Percentiles rank a stretch among this genome's conserved stretches.
These are phyloP conservation scores for Pseudozyma hubeiensis DNA, from an alignment of 1,284 basidiomycete species.

Conservation along the genomic window DNA sequence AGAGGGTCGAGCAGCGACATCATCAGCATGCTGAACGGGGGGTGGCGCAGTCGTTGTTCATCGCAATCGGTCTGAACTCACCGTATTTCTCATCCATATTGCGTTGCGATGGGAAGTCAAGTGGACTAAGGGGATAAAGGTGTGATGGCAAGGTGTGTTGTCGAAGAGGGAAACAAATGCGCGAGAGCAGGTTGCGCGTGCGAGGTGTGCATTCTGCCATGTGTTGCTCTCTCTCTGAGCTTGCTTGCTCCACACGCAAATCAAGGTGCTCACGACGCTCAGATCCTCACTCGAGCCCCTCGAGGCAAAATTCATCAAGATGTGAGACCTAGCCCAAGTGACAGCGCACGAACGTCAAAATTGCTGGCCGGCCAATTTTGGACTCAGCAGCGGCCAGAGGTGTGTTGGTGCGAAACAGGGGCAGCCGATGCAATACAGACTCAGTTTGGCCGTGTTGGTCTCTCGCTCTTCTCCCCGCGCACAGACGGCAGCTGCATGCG, in stretches of 20 bases:
- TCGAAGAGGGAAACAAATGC: conserved; percentile 2
- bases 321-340: not conserved
- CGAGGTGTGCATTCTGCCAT: not conserved
- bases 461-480: no score
- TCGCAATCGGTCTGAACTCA: conserved; percentile 14
- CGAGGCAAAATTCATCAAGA: not conserved
- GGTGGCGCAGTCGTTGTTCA: not conserved
- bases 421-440: no score
- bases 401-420: no score
- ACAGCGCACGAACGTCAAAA: no score
- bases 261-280: not conserved
- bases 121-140: conserved; percentile 1
- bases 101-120: not conserved
- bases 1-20: not conserved
- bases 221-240: conserved; percentile 9
- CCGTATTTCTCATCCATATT: conserved; percentile 65
- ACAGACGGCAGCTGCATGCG: not conserved
- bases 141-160: not conserved
- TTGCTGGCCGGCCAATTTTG: no score
- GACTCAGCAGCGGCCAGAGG: no score
- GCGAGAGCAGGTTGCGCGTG: not conserved
- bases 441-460: no score
- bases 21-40: conserved; percentile 2
- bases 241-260: not conserved
- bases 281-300: conserved; percentile 1